Evolutionary conservation across 345 rosid genomes (phyloP), one percentile per base, ranked within the genome.

Genomic region (Corchorus capsularis): DNA sequence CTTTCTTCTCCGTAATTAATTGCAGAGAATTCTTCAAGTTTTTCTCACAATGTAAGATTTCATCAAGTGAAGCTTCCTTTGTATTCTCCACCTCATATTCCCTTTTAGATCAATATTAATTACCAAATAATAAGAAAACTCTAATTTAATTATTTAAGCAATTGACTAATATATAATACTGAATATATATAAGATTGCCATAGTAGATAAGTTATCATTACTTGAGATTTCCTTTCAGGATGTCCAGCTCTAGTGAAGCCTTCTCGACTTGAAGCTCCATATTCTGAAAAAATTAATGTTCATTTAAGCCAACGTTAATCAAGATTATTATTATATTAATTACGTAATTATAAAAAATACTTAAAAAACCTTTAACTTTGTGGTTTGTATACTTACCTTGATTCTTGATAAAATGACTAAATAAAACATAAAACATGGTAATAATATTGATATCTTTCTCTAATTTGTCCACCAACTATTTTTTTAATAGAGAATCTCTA

Each of bases 401-500:
- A 69, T 53, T 69, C 73, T 69, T 27, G 27, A 27, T 27, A 27
- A 27, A 27, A 27, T 27, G 27, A 27, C 6, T 39, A 39, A 39
- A 6, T 3, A 39, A 39, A 39, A 39, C 5, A 39, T 2, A 39
- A 39, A 39, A 39, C 4, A 39, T 3, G 6, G 6, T 6, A 39
- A 39, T 4, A 6, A 39, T 39, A 39, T 27, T 27, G 27, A 27
- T 27, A 27, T 27, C 27, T 27, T 0, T 27, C 27, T 27, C 27
- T 27, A 27, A 27, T 27, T 27, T 27, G 27, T 27, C 27, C 27
- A 27, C 27, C 27, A 27, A 27, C 0, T 27, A 27, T 1, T 27
- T 27, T 27, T 27, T 27, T 27, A 1, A 27, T 0, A 27, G 27
- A 27, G 1, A 27, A 27, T 27, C 27, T 83, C 93, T 85, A 89